phyloP scores from a whole-genome alignment of 805 yeast genomes.

The Barnettozyma californica region DNA sequence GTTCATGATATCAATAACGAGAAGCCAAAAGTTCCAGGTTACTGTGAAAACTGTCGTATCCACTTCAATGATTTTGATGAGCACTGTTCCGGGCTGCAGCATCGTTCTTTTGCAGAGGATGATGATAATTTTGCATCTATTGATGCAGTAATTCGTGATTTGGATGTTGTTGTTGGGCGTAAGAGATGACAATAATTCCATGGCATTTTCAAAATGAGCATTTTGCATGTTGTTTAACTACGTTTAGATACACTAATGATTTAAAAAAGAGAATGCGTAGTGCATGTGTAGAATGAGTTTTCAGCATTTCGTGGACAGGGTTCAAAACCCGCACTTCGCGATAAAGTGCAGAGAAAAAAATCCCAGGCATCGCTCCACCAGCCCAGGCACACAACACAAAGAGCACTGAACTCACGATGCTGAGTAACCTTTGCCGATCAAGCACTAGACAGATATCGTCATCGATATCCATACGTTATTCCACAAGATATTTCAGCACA shows the following conservation, averaged over 20 bases:
- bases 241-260: conserved; percentile 1
- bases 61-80: conserved; percentile 75
- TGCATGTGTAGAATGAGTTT: no score
- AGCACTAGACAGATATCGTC: neutral
- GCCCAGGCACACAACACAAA: no score
- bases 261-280: neutral
- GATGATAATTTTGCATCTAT: conserved; percentile 69
- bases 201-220: neutral
- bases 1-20: conserved; percentile 8
- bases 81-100: conserved; percentile 66
- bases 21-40: conserved; percentile 50
- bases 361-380: neutral
- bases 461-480: neutral
- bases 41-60: conserved; percentile 90
- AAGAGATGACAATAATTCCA: conserved; percentile 11
- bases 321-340: no score
- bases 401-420: neutral
- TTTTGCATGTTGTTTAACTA: conserved; percentile 2
- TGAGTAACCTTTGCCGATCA: neutral
- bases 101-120: conserved; percentile 71
- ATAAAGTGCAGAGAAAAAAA: no score
- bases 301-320: no score
- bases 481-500: neutral
- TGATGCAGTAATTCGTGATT: conserved; percentile 58
- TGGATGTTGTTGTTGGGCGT: conserved; percentile 16